Evolutionary conservation across 371 early-diverging fungal species (phyloP).

Genomic region (Mucor piriformis): DNA sequence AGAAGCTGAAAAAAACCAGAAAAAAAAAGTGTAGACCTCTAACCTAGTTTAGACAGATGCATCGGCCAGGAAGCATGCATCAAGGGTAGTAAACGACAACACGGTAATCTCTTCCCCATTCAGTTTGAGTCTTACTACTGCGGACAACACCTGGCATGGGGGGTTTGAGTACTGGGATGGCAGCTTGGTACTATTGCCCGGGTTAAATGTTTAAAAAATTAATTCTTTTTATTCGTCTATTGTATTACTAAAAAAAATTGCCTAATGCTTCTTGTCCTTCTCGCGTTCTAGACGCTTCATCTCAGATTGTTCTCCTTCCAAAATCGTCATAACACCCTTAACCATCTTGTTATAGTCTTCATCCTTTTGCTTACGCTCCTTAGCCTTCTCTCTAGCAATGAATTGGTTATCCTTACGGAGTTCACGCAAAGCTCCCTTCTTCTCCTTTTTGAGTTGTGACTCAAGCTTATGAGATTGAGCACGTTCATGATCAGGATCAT

Average conservation of each 20-base stretch:
- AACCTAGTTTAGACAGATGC: too few species aligned
- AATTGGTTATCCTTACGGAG: constrained; percentile 92
- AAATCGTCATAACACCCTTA: constrained; percentile 79
- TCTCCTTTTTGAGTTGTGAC: constrained; percentile 83
- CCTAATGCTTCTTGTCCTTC: constrained; percentile 35
- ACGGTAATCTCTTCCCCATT: too few species aligned
- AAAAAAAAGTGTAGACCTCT: too few species aligned
- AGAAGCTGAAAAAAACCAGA: too few species aligned
- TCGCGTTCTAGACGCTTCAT: constrained; percentile 70
- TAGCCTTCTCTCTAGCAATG: constrained; percentile 74
- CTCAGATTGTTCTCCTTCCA: constrained; percentile 80
- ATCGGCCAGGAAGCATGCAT: too few species aligned
- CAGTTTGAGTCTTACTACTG: too few species aligned
- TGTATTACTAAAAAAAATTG: neutral
- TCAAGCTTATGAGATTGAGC: constrained; percentile 77
- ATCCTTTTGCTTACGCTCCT: constrained; percentile 79
- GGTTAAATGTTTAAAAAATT: too few species aligned
- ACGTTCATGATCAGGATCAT: constrained; percentile 80
- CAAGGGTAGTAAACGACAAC: too few species aligned
- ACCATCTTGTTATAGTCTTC: constrained; percentile 84
- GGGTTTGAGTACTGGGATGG: constrained; percentile 14
- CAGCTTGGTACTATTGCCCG: neutral
- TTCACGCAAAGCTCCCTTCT: constrained; percentile 92
- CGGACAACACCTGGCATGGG: neutral
- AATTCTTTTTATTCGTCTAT: neutral